phyloP scores from a whole-genome alignment of 1,139 yeast genomes.

The Geotrichum restrictum region DNA sequence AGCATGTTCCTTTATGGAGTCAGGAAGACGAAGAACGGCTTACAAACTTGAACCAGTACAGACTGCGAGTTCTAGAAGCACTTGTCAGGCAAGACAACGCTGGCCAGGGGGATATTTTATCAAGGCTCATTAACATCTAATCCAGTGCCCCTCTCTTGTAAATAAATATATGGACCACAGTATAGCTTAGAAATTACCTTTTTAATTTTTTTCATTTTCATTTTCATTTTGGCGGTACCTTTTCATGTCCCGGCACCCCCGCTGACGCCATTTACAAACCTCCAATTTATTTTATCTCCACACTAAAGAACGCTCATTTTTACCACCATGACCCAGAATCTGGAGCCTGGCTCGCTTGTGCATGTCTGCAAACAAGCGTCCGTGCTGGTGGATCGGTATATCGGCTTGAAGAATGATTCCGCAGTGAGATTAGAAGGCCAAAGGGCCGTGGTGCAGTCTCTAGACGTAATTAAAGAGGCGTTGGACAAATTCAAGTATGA shows the following conservation, averaged over 20 bases:
- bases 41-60: slow-evolving; percentile 33
- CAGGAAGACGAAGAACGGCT: slow-evolving; percentile 37
- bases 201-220: neutral
- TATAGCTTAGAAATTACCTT: too few relatives aligned
- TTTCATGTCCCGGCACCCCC: neutral
- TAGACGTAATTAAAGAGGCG: slow-evolving; percentile 36
- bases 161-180: too few relatives aligned
- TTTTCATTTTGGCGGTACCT: neutral
- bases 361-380: slow-evolving; percentile 24
- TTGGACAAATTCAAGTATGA: slow-evolving; percentile 36
- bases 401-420: slow-evolving; percentile 18
- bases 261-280: too few relatives aligned
- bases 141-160: neutral
- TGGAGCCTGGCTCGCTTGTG: neutral
- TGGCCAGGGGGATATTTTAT: slow-evolving; percentile 5
- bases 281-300: neutral
- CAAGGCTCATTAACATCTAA: neutral
- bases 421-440: slow-evolving; percentile 30
- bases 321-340: slow-evolving; percentile 6
- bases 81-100: slow-evolving; percentile 2
- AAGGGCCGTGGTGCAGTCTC: slow-evolving; percentile 35
- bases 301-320: neutral
- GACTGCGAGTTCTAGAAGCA: slow-evolving; percentile 26
- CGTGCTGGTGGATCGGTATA: slow-evolving; percentile 24
- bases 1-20: slow-evolving; percentile 36